A percentile compares a stretch with the other conserved stretches of the same genome.
Conservation (phyloP, 805 yeast species). For the Priceomyces medius region DNA sequence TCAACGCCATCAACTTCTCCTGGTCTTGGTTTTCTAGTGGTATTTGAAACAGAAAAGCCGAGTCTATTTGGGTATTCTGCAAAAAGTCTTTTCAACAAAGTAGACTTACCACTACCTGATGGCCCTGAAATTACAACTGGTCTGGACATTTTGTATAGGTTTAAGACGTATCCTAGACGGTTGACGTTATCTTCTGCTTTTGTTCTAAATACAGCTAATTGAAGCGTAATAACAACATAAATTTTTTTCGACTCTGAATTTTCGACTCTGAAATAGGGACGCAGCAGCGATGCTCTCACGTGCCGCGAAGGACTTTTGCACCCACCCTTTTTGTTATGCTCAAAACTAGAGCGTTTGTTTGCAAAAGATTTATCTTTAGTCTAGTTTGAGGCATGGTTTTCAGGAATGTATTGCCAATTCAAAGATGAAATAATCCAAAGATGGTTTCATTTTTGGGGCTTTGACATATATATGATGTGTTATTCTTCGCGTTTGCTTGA, state of each 20-base stretch:
- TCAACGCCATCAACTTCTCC: conserved; percentile 91
- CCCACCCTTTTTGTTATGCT: not conserved
- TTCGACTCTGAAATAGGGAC: not conserved
- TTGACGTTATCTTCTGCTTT: too few relatives aligned
- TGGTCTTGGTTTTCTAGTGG: conserved; percentile 87
- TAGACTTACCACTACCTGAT: conserved; percentile 94
- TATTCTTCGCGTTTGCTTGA: too few relatives aligned
- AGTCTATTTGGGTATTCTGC: conserved; percentile 86
- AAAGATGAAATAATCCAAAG: not conserved
- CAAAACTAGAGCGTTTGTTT: too few relatives aligned
- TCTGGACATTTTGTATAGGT: conserved; percentile 41
- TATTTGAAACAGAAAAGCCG: conserved; percentile 92
- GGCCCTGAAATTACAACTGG: conserved; percentile 98
- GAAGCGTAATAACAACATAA: too few relatives aligned
- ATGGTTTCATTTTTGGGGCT: not conserved
- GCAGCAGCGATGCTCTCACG: not conserved
- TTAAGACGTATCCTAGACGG: too few relatives aligned
- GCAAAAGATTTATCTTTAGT: too few relatives aligned
- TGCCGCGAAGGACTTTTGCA: not conserved
- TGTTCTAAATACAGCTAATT: too few relatives aligned
- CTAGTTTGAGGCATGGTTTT: too few relatives aligned
- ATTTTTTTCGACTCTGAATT: conserved; percentile 4
- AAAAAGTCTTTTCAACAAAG: conserved; percentile 83
- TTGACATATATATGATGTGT: not conserved
- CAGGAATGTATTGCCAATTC: too few relatives aligned